Conservation (phyloP, 257 asterid species). For the Lycium ferocissimum region DNA sequence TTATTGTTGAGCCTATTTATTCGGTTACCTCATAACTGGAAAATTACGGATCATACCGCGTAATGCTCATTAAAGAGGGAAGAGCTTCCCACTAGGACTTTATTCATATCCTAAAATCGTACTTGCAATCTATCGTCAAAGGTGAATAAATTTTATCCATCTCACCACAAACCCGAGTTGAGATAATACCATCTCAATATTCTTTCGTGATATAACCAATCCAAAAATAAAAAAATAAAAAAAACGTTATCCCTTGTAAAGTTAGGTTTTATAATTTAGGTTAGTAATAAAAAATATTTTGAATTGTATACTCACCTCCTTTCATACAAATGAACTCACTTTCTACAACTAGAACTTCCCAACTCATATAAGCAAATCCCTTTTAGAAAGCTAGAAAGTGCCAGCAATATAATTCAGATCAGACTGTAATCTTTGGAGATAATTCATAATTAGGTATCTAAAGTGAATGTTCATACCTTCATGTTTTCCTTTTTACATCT, state of each 20-base stretch:
- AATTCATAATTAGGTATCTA: neutral
- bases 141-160: no score
- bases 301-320: neutral
- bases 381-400: neutral
- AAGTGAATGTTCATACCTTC: conserved; percentile 13
- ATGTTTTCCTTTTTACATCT: neutral
- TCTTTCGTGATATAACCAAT: neutral
- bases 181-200: neutral
- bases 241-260: neutral
- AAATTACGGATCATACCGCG: no score
- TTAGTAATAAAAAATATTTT: neutral
- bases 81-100: neutral
- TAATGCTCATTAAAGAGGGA: neutral
- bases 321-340: neutral
- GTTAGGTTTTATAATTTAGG: neutral
- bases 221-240: neutral
- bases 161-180: no score
- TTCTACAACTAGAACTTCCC: neutral
- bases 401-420: neutral
- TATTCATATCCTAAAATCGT: neutral
- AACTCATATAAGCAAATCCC: conserved; percentile 1
- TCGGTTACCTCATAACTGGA: no score
- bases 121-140: no score
- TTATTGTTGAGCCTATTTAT: no score
- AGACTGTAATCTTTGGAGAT: neutral